Percentiles rank a stretch among this genome's conserved stretches.
Evolutionary conservation across 306 rosid genomes (phyloP).

Genomic region (Quercus dentata): DNA sequence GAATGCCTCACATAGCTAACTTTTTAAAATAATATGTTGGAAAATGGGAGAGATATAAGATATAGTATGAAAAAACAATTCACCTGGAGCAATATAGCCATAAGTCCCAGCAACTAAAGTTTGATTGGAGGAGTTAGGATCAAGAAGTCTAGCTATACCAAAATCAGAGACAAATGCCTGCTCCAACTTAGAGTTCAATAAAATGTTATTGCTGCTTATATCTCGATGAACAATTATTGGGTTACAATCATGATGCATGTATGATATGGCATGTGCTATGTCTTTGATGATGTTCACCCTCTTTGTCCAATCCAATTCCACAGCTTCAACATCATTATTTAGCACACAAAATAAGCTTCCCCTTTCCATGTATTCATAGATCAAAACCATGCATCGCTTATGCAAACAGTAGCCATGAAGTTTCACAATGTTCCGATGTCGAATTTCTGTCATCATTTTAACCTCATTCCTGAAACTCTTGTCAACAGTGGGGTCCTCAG

Average conservation of each 20-base stretch:
- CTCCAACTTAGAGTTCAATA: no score
- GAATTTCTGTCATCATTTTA: conserved; percentile 3
- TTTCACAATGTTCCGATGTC: conserved; percentile 8
- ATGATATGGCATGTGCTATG: conserved; percentile 3
- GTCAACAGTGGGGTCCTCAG: not conserved
- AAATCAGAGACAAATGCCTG: no score
- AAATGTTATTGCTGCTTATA: conserved; percentile 4
- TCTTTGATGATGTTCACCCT: conserved; percentile 11
- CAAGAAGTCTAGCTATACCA: no score
- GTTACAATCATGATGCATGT: conserved; percentile 24
- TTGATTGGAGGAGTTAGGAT: no score
- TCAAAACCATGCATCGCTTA: conserved; percentile 10
- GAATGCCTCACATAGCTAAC: not conserved
- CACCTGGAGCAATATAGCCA: no score
- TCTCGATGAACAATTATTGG: conserved; percentile 19
- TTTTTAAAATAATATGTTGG: no score
- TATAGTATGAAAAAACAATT: no score
- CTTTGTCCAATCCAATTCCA: conserved; percentile 10
- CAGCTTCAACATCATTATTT: not conserved
- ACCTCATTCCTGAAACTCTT: conserved; percentile 8
- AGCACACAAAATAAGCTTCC: conserved; percentile 9
- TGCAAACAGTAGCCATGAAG: conserved; percentile 24
- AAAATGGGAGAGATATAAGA: no score
- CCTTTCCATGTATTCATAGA: conserved; percentile 24
- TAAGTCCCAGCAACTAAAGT: no score